These are phyloP conservation scores for Gnaphalium uliginosum DNA, from an alignment of 129 eudicot genomes.

Conservation along the genomic window DNA sequence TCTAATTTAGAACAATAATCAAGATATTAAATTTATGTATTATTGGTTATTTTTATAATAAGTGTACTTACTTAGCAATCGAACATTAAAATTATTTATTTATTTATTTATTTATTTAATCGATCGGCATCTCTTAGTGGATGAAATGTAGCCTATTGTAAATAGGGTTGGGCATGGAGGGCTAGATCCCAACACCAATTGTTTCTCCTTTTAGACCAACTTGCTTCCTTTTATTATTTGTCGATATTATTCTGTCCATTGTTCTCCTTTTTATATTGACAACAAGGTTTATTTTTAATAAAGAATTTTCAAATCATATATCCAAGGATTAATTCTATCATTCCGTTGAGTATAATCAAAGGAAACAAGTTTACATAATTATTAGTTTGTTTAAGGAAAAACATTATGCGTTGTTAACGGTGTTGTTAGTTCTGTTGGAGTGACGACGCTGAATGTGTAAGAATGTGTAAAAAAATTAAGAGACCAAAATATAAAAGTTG, in stretches of 20 bases:
- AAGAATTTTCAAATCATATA: too few species aligned
- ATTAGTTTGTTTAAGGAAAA: too few species aligned
- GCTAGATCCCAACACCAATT: slow-evolving; percentile 5
- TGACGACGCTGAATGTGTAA: too few species aligned
- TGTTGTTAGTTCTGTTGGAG: too few species aligned
- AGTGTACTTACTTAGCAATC: neutral
- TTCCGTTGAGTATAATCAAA: too few species aligned
- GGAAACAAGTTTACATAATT: too few species aligned
- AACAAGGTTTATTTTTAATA: neutral
- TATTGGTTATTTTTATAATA: neutral
- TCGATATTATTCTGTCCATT: neutral
- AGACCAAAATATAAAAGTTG: too few species aligned
- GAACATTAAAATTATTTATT: neutral
- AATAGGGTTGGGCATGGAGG: neutral
- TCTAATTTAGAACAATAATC: neutral
- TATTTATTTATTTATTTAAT: neutral
- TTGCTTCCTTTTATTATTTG: neutral
- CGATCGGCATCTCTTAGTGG: neutral
- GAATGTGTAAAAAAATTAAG: too few species aligned
- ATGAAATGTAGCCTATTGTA: neutral
- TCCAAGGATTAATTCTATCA: too few species aligned
- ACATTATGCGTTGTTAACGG: too few species aligned
- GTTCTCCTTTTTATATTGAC: neutral
- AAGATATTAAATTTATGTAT: too few species aligned
- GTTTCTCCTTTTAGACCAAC: neutral